These are phyloP conservation scores for Termitomyces sp. DNA, from an alignment of 768 basidiomycete genomes.

Conservation along the genomic window DNA sequence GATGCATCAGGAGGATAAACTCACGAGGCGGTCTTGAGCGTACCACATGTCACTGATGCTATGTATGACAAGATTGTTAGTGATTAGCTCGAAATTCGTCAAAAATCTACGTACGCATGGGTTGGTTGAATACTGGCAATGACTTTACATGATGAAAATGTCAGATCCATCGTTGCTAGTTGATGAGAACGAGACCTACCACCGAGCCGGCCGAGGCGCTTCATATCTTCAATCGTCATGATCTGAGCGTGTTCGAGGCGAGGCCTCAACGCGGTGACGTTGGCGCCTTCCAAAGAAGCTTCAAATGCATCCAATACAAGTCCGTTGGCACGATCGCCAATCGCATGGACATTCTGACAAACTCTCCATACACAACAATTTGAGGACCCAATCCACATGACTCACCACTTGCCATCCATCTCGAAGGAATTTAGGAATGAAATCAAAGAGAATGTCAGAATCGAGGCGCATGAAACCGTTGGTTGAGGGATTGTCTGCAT, in stretches of 20 bases:
- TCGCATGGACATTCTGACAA: slow-evolving; percentile 77
- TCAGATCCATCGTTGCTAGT: background rate
- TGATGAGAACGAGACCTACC: slow-evolving; percentile 37
- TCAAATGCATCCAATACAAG: slow-evolving; percentile 84
- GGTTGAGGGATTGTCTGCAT: slow-evolving; percentile 71
- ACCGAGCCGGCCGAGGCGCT: slow-evolving; percentile 71
- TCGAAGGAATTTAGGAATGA: slow-evolving; percentile 64
- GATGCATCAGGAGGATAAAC: slow-evolving; percentile 14
- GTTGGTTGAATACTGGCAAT: slow-evolving; percentile 91
- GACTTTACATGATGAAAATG: slow-evolving; percentile 38
- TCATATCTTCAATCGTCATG: slow-evolving; percentile 70
- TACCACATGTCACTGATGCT: slow-evolving; percentile 89
- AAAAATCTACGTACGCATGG: slow-evolving; percentile 57
- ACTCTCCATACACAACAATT: background rate
- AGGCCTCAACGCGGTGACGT: slow-evolving; percentile 64
- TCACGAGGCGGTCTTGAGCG: slow-evolving; percentile 74
- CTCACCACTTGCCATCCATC: slow-evolving; percentile 92
- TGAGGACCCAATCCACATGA: slow-evolving; percentile 4
- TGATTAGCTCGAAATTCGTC: background rate
- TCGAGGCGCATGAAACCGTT: slow-evolving; percentile 75
- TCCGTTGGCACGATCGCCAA: slow-evolving; percentile 84
- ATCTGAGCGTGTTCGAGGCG: slow-evolving; percentile 93
- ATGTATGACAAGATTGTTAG: slow-evolving; percentile 5
- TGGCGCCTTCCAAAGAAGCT: slow-evolving; percentile 49
- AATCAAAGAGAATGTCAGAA: slow-evolving; percentile 51